Percentiles rank a stretch among this genome's conserved stretches.
Conservation (phyloP, 495 filamentous ascomycete species). For the Lindgomyces ingoldianus region DNA sequence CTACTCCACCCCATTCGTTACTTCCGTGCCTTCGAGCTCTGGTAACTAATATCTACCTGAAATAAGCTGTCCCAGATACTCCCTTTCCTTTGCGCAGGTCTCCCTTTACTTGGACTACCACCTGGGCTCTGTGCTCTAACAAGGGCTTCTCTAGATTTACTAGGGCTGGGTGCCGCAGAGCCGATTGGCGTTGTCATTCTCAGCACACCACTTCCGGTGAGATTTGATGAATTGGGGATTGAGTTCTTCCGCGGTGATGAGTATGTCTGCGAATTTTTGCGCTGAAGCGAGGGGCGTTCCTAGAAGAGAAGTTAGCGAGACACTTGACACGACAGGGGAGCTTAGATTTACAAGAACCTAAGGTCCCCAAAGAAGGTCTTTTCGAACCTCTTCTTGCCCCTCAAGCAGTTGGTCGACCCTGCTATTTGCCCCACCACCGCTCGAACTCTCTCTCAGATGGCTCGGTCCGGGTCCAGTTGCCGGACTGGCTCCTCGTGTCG, state of each 20-base stretch:
- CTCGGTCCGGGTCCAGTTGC: slow-evolving; percentile 24
- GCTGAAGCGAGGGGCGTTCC: not conserved
- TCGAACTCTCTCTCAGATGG: slow-evolving; percentile 21
- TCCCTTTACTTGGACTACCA: slow-evolving; percentile 26
- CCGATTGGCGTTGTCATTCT: slow-evolving; percentile 3
- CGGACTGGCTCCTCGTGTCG: slow-evolving; percentile 24
- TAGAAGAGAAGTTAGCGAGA: not conserved
- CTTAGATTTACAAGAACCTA: slow-evolving; percentile 29
- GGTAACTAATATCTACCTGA: slow-evolving; percentile 41
- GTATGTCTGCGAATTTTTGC: not conserved
- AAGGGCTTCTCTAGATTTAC: slow-evolving; percentile 4
- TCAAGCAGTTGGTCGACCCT: slow-evolving; percentile 19
- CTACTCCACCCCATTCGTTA: not conserved
- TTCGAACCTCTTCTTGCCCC: slow-evolving; percentile 44
- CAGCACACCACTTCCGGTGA: slow-evolving; percentile 8
- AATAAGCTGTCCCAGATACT: slow-evolving; percentile 42
- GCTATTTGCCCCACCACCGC: slow-evolving; percentile 14
- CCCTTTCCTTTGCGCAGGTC: slow-evolving; percentile 16
- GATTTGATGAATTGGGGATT: not conserved
- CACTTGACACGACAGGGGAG: slow-evolving; percentile 1
- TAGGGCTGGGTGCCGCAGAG: slow-evolving; percentile 5
- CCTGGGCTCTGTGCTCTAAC: slow-evolving; percentile 18
- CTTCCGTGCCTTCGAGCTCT: slow-evolving; percentile 38
- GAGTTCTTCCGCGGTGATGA: slow-evolving; percentile 13
- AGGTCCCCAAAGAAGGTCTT: slow-evolving; percentile 47